These are phyloP conservation scores for Colletotrichum acutatum DNA, from an alignment of 2,329 filamentous ascomycete genomes.

Conservation along the genomic window DNA sequence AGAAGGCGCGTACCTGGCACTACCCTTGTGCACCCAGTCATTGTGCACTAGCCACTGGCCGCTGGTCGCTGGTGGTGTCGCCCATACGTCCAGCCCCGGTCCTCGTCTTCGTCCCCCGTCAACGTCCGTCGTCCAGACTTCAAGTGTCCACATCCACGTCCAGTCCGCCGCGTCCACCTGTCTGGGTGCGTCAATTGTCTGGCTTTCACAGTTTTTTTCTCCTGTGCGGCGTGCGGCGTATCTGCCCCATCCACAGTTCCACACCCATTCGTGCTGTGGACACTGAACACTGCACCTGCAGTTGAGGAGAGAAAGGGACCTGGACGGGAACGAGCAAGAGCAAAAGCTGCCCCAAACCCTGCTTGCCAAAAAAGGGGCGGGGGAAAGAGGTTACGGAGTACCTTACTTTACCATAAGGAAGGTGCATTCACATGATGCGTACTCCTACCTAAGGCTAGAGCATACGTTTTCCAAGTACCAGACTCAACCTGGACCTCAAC, in stretches of 20 bases:
- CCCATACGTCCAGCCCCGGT: slow-evolving; percentile 12
- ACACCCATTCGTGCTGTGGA: not conserved
- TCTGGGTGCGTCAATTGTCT: not conserved
- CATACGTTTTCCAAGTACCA: not conserved
- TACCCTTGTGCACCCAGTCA: not conserved
- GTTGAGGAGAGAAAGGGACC: not conserved
- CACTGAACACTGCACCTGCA: not conserved
- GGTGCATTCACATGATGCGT: not conserved
- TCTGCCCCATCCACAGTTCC: not conserved
- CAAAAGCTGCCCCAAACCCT: not conserved
- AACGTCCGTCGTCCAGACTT: not conserved
- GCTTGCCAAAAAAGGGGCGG: not conserved
- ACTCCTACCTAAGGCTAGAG: not conserved
- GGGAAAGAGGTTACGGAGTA: not conserved
- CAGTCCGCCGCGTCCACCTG: not conserved
- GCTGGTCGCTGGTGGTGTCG: not conserved
- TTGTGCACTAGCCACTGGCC: not conserved
- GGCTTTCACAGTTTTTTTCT: not conserved
- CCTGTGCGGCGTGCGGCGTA: not conserved
- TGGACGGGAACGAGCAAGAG: not conserved
- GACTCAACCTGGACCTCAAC: not conserved
- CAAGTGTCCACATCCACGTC: not conserved
- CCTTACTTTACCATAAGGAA: not conserved
- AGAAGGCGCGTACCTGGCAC: slow-evolving; percentile 19
- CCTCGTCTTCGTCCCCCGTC: slow-evolving; percentile 1